A percentile compares a stretch with the other conserved stretches of the same genome.
Conservation (phyloP, 352 stramenopile species). For the Globisporangium yorkense region DNA sequence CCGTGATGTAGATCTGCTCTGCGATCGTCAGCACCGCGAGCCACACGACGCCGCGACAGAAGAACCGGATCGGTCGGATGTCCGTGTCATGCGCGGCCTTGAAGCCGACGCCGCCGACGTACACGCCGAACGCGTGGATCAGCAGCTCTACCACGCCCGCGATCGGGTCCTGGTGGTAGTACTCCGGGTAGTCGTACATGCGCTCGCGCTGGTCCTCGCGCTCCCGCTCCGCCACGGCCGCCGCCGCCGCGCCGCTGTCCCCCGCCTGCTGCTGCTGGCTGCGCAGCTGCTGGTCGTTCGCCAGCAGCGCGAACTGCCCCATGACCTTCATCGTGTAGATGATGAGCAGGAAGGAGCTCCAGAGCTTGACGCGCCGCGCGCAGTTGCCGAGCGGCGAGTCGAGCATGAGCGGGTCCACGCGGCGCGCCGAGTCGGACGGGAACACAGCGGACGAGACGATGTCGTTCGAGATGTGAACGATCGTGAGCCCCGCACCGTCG, state of each 20-base stretch:
- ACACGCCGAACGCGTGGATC: conserved; percentile 79
- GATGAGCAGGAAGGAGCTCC: conserved; percentile 84
- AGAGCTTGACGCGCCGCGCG: conserved; percentile 79
- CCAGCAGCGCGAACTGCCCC: conserved; percentile 76
- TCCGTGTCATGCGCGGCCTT: conserved; percentile 84
- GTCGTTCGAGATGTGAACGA: conserved; percentile 79
- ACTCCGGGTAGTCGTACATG: conserved; percentile 74
- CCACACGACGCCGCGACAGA: conserved; percentile 72
- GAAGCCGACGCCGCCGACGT: conserved; percentile 82
- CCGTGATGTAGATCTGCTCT: conserved; percentile 81
- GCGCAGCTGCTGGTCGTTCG: conserved; percentile 73
- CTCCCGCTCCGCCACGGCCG: conserved; percentile 11
- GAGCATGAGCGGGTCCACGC: conserved; percentile 82
- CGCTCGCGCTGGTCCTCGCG: conserved; percentile 39
- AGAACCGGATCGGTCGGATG: conserved; percentile 81
- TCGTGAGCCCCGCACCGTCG: conserved; percentile 32
- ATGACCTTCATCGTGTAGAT: conserved; percentile 90
- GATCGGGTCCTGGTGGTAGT: conserved; percentile 73
- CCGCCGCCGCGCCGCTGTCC: conserved; percentile 7
- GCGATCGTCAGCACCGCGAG: conserved; percentile 68
- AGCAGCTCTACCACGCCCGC: conserved; percentile 64
- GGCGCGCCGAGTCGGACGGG: conserved; percentile 70
- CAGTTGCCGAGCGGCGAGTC: conserved; percentile 79
- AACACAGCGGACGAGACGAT: conserved; percentile 83
- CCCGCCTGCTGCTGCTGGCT: conserved; percentile 25